phyloP scores from a whole-genome alignment of 139 green algal genomes.

The Dunaliella sp. region DNA sequence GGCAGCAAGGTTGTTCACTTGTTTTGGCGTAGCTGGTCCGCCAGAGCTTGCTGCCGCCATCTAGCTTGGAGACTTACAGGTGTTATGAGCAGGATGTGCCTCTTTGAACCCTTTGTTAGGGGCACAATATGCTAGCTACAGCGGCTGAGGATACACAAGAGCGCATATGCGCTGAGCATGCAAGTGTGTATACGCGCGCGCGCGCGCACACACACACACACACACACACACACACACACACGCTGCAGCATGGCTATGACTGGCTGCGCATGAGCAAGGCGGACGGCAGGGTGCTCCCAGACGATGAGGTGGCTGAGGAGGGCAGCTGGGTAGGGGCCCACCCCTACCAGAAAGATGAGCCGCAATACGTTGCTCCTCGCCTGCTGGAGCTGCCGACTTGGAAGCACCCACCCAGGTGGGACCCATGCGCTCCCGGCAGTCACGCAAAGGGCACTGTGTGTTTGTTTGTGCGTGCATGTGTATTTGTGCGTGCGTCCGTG shows the following conservation, averaged over 20 bases:
- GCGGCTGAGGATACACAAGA: neutral
- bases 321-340: neutral
- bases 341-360: neutral
- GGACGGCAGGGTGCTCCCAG: neutral
- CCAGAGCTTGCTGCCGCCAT: no score
- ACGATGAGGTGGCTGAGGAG: neutral
- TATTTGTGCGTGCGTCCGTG: neutral
- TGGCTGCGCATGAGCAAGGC: conserved; percentile 42
- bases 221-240: no score
- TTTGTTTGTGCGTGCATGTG: no score
- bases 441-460: no score
- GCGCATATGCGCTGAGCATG: neutral
- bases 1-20: no score
- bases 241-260: conserved; percentile 48
- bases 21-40: no score
- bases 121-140: no score
- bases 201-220: no score
- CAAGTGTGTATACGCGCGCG: neutral
- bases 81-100: no score
- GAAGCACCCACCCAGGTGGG: conserved; percentile 30
- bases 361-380: conserved; percentile 10
- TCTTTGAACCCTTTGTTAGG: no score
- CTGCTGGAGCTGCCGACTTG: conserved; percentile 27
- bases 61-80: no score
- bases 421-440: no score